Percentiles rank a stretch among this genome's conserved stretches.
Conservation (phyloP, 441 rosid genomes). For the Brassica hybrid region DNA sequence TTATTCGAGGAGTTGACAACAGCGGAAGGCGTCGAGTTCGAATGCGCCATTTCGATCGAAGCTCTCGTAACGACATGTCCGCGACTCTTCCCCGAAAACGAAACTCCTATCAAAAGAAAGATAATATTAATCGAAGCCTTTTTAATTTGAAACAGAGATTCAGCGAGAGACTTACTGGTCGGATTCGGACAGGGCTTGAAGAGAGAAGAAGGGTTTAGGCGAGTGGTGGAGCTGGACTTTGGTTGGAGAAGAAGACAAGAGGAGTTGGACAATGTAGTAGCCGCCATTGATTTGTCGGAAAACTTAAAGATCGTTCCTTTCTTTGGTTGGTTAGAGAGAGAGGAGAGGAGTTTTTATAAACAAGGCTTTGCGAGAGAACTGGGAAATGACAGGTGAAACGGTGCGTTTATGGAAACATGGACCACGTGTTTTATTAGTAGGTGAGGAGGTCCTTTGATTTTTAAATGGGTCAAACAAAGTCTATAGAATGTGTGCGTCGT, state of each 20-base stretch:
- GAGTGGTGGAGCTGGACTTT: slow-evolving; percentile 32
- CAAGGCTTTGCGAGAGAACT: slow-evolving; percentile 26
- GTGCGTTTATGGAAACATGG: slow-evolving; percentile 32
- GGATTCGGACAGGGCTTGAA: slow-evolving; percentile 28
- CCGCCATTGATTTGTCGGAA: slow-evolving; percentile 40
- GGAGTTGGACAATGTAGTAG: slow-evolving; percentile 29
- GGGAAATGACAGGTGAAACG: slow-evolving; percentile 41
- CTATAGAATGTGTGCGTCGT: neutral
- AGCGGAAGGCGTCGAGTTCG: slow-evolving; percentile 44
- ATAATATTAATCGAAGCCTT: neutral
- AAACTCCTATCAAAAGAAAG: neutral
- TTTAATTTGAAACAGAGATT: neutral
- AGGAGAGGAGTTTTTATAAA: slow-evolving; percentile 22
- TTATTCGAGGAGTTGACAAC: slow-evolving; percentile 33
- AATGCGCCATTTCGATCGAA: slow-evolving; percentile 45
- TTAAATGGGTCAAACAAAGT: neutral
- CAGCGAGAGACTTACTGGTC: slow-evolving; percentile 43
- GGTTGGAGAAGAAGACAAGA: slow-evolving; percentile 39
- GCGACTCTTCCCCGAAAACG: slow-evolving; percentile 7
- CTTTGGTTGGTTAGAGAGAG: neutral
- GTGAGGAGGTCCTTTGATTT: slow-evolving; percentile 6
- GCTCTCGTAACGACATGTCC: slow-evolving; percentile 46
- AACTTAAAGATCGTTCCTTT: slow-evolving; percentile 10
- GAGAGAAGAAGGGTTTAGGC: slow-evolving; percentile 22
- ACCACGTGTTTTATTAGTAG: slow-evolving; percentile 40